A percentile compares a stretch with the other conserved stretches of the same genome.
These are phyloP conservation scores for Trichocladium antarcticum DNA, from an alignment of 495 filamentous ascomycete genomes.

Conservation along the genomic window DNA sequence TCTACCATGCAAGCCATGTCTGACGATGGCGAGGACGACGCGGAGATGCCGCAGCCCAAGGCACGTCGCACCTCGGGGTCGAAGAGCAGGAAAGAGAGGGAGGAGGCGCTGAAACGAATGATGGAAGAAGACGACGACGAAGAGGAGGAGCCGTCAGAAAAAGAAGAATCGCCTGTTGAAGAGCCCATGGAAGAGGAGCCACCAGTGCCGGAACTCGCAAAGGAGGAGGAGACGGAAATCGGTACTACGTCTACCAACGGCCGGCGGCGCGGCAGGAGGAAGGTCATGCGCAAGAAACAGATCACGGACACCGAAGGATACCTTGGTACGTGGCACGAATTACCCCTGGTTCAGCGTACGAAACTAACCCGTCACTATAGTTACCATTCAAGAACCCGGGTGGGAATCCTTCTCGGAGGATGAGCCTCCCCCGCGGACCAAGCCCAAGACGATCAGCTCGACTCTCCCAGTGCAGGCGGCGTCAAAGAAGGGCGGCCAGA, in stretches of 20 bases:
- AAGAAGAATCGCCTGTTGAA: conserved; percentile 52
- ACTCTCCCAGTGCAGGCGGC: conserved; percentile 17
- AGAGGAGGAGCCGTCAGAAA: conserved; percentile 15
- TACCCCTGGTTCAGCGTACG: background rate
- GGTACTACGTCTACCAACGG: conserved; percentile 49
- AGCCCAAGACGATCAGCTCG: conserved; percentile 35
- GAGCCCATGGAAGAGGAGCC: conserved; percentile 17
- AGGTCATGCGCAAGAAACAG: conserved; percentile 81
- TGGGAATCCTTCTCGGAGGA: conserved; percentile 98
- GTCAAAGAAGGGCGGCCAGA: conserved; percentile 48
- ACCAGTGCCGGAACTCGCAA: conserved; percentile 1
- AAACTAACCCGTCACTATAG: conserved; percentile 38
- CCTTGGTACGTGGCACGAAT: conserved; percentile 49
- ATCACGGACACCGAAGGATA: conserved; percentile 90
- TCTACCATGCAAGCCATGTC: conserved; percentile 51
- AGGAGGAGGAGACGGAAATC: conserved; percentile 37
- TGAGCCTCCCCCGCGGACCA: conserved; percentile 44
- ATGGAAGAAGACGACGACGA: conserved; percentile 73
- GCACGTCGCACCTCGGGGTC: conserved; percentile 28
- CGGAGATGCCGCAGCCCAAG: conserved; percentile 39
- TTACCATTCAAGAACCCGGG: conserved; percentile 73
- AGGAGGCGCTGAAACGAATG: conserved; percentile 66
- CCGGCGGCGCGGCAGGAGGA: conserved; percentile 65
- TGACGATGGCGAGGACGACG: conserved; percentile 60
- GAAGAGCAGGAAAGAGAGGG: conserved; percentile 55